A percentile compares a stretch with the other conserved stretches of the same genome.
phyloP scores from a whole-genome alignment of 208 protist genomes.

The Crithidia sp. region DNA sequence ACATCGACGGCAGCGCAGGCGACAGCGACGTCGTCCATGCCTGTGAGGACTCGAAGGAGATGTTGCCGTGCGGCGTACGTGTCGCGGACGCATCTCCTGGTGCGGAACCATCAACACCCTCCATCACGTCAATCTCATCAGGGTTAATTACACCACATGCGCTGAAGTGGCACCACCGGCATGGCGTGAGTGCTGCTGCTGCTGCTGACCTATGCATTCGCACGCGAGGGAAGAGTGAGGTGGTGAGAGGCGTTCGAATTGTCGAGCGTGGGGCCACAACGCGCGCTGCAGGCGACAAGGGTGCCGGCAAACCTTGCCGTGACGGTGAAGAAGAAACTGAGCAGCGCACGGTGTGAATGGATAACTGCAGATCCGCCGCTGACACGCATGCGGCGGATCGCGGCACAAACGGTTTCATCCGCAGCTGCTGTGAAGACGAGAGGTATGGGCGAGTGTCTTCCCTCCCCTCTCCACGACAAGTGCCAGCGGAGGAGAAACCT shows the following conservation, averaged over 20 bases:
- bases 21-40: conserved; percentile 22
- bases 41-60: neutral
- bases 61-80: neutral
- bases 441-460: no score
- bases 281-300: neutral
- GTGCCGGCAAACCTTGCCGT: no score
- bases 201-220: neutral
- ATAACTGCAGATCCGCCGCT: no score
- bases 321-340: no score
- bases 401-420: no score
- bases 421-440: no score
- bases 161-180: neutral
- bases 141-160: conserved; percentile 23
- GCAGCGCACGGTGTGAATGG: no score
- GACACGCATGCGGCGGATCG: no score
- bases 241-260: neutral
- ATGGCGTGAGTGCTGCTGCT: neutral
- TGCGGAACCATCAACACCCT: neutral
- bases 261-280: no score
- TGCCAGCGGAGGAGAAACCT: no score
- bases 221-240: neutral
- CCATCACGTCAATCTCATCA: conserved; percentile 13
- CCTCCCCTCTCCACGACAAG: no score
- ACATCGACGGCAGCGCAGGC: conserved; percentile 20
- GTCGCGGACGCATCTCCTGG: neutral